Evolutionary conservation across 2,329 filamentous ascomycete species (phyloP).

Genomic region (Reticulascus tulasneorum): DNA sequence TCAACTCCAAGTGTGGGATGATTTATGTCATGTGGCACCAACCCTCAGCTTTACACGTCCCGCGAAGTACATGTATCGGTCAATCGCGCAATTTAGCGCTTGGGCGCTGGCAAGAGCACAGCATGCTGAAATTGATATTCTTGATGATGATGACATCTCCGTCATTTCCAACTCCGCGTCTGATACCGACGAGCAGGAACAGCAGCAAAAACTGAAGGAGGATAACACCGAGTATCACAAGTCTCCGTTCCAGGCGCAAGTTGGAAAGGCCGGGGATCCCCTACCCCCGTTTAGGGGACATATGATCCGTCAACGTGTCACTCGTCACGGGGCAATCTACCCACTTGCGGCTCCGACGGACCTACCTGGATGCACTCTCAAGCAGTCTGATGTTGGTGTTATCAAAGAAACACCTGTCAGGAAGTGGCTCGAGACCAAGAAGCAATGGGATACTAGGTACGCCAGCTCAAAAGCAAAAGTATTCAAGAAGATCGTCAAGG

Average conservation of each 20-base stretch:
- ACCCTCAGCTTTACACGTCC: slow-evolving; percentile 95
- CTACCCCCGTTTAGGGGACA: slow-evolving; percentile 75
- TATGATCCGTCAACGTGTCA: slow-evolving; percentile 90
- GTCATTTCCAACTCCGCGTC: slow-evolving; percentile 61
- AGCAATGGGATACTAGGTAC: slow-evolving; percentile 70
- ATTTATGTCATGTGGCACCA: slow-evolving; percentile 86
- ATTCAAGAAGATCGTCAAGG: slow-evolving; percentile 68
- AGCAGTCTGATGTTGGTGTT: slow-evolving; percentile 65
- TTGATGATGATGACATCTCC: slow-evolving; percentile 73
- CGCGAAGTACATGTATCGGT: slow-evolving; percentile 92
- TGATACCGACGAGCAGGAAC: slow-evolving; percentile 26
- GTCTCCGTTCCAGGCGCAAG: slow-evolving; percentile 26
- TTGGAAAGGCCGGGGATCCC: slow-evolving; percentile 84
- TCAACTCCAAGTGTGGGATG: slow-evolving; percentile 93
- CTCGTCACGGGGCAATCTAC: slow-evolving; percentile 70
- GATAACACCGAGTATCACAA: slow-evolving; percentile 18
- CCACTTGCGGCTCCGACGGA: slow-evolving; percentile 61
- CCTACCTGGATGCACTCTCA: slow-evolving; percentile 61
- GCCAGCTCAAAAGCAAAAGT: slow-evolving; percentile 65
- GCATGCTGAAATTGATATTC: slow-evolving; percentile 72
- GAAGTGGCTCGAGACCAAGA: slow-evolving; percentile 77
- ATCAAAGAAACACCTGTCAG: slow-evolving; percentile 75
- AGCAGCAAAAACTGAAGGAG: slow-evolving; percentile 17
- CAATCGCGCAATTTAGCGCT: slow-evolving; percentile 86
- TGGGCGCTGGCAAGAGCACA: slow-evolving; percentile 87